Evolutionary conservation across 306 rosid species (phyloP).

Genomic region (Arachis hypogaea): DNA sequence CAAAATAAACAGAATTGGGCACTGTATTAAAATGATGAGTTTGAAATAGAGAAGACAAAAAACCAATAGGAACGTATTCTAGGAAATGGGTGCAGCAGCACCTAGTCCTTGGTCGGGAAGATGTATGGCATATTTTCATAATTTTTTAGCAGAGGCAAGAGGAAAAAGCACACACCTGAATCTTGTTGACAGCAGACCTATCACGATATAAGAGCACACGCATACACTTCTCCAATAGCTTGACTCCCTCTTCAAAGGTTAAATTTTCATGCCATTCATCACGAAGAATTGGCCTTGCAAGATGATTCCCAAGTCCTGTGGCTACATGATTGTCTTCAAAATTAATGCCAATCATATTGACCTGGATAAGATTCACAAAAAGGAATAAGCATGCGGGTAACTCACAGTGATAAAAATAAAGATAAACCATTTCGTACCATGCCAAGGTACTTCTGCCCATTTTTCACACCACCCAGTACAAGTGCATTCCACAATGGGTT

Average conservation of each 20-base stretch:
- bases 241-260: slow-evolving; percentile 91
- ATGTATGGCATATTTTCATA: background rate
- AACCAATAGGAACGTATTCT: slow-evolving; percentile 4
- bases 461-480: slow-evolving; percentile 54
- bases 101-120: background rate
- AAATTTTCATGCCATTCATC: slow-evolving; percentile 92
- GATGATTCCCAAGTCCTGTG: slow-evolving; percentile 94
- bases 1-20: background rate
- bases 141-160: background rate
- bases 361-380: slow-evolving; percentile 52
- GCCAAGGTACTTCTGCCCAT: slow-evolving; percentile 56
- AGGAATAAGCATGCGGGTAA: slow-evolving; percentile 14
- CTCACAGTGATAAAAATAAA: background rate
- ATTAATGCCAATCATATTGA: slow-evolving; percentile 88
- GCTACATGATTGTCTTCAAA: slow-evolving; percentile 92
- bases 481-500: slow-evolving; percentile 59
- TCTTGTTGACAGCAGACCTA: slow-evolving; percentile 65
- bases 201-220: slow-evolving; percentile 93
- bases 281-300: slow-evolving; percentile 95
- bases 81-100: background rate
- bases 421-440: slow-evolving; percentile 53
- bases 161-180: slow-evolving; percentile 58
- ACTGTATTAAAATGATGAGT: background rate
- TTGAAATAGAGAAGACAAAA: background rate
- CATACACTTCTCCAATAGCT: slow-evolving; percentile 95